Evolutionary conservation across 116 monocot genomes (phyloP).

Genomic region (Trichopus zeylanicus): DNA sequence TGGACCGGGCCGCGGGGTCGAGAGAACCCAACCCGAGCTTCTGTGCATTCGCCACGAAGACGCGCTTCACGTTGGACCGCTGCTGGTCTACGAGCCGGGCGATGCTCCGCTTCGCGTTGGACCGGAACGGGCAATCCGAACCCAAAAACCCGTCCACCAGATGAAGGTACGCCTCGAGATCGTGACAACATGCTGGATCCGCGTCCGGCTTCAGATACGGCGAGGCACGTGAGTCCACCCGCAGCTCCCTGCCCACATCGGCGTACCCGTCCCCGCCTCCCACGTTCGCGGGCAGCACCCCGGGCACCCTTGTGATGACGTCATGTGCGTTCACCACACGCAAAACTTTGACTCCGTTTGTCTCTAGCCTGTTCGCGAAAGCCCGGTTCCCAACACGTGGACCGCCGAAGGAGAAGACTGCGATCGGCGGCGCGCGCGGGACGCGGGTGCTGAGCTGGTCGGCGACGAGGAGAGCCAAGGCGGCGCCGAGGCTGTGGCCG

Average conservation of each 20-base stretch:
- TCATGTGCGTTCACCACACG: conserved; percentile 1
- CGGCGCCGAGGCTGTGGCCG: conserved; percentile 49
- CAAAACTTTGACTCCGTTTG: conserved; percentile 12
- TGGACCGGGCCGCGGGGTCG: no score
- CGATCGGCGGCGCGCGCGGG: conserved; percentile 24
- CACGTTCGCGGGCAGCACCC: neutral
- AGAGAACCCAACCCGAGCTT: no score
- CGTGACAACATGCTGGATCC: conserved; percentile 60
- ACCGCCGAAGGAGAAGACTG: conserved; percentile 65
- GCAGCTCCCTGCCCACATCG: conserved; percentile 66
- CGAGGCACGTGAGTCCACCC: conserved; percentile 48
- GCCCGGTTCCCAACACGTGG: conserved; percentile 41
- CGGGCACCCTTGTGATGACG: conserved; percentile 5
- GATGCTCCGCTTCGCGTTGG: conserved; percentile 43
- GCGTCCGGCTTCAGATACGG: conserved; percentile 62
- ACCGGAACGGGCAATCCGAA: conserved; percentile 29
- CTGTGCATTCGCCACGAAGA: no score
- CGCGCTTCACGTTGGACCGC: conserved; percentile 36
- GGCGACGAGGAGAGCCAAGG: conserved; percentile 35
- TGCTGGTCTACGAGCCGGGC: conserved; percentile 33
- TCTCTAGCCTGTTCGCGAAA: conserved; percentile 20
- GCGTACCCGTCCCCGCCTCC: conserved; percentile 22
- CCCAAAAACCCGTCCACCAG: conserved; percentile 49
- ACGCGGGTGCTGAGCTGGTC: conserved; percentile 22
- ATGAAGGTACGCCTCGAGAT: conserved; percentile 74